These are phyloP conservation scores for Aspergillus unguis DNA, from an alignment of 2,329 filamentous ascomycete species.

Conservation along the genomic window DNA sequence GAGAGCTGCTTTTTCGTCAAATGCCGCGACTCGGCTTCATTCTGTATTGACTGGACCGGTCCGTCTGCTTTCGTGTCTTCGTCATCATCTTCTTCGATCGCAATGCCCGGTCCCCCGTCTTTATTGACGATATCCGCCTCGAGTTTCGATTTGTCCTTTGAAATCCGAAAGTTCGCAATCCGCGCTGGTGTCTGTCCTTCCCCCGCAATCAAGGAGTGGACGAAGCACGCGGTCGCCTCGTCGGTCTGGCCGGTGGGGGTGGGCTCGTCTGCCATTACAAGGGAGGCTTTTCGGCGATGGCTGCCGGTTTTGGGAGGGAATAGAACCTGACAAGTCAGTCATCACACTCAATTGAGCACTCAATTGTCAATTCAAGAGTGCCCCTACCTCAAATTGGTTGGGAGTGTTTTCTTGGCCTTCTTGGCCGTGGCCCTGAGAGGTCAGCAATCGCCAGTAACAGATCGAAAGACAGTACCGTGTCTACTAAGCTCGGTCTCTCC, in stretches of 20 bases:
- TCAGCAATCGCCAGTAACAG: no score
- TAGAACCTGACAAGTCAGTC: slow-evolving; percentile 47
- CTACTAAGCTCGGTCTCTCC: no score
- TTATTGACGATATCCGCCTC: slow-evolving; percentile 12
- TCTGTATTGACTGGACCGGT: slow-evolving; percentile 18
- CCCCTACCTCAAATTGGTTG: slow-evolving; percentile 35
- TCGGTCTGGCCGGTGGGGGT: slow-evolving; percentile 34
- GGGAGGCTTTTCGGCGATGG: slow-evolving; percentile 59
- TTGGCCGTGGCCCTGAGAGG: background rate
- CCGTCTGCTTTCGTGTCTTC: slow-evolving; percentile 4
- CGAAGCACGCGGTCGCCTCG: slow-evolving; percentile 56
- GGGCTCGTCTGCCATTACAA: slow-evolving; percentile 47
- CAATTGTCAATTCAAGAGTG: background rate
- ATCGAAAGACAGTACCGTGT: no score
- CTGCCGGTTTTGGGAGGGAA: slow-evolving; percentile 49
- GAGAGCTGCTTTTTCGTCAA: slow-evolving; percentile 92
- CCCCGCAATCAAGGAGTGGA: slow-evolving; percentile 55
- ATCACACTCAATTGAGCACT: no score
- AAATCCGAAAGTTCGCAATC: background rate
- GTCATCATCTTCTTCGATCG: slow-evolving; percentile 15
- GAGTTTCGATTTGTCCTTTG: slow-evolving; percentile 3
- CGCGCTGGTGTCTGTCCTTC: slow-evolving; percentile 14
- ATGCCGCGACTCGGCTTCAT: slow-evolving; percentile 63
- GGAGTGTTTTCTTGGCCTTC: slow-evolving; percentile 12
- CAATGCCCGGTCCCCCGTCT: slow-evolving; percentile 20